phyloP scores from a whole-genome alignment of 164 flowering plant genomes.

The Macadamia integrifolia region DNA sequence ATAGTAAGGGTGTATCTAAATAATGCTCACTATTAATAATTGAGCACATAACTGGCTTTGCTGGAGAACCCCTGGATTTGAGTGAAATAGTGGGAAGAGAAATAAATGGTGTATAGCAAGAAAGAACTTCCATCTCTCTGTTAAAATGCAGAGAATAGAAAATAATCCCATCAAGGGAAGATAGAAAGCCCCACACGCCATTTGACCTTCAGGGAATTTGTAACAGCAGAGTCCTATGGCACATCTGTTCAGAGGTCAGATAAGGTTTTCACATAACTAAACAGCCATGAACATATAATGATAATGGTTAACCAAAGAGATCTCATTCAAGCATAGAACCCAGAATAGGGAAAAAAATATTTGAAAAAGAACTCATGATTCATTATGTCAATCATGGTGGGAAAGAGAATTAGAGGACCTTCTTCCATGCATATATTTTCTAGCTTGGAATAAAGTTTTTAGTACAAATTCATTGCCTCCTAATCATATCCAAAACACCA shows the following conservation, averaged over 20 bases:
- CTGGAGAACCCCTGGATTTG: constrained; percentile 7
- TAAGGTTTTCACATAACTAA: not conserved
- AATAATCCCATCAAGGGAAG: not conserved
- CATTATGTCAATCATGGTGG: too few relatives aligned
- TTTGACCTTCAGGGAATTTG: not conserved
- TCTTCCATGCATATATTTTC: too few relatives aligned
- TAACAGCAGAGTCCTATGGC: not conserved
- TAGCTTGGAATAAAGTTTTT: too few relatives aligned
- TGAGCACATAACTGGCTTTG: constrained; percentile 3
- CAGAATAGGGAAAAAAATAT: not conserved
- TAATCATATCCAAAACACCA: too few relatives aligned
- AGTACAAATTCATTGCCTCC: too few relatives aligned
- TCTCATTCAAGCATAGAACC: not conserved
- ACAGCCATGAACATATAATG: too few relatives aligned
- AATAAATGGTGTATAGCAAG: constrained; percentile 6
- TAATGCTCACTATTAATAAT: constrained; percentile 14
- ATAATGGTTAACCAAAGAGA: not conserved
- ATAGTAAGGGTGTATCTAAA: not conserved
- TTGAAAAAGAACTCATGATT: too few relatives aligned
- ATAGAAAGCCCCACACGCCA: not conserved
- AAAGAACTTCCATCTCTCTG: constrained; percentile 12
- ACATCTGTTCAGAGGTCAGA: not conserved
- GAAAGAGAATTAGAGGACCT: too few relatives aligned
- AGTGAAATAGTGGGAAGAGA: constrained; percentile 13
- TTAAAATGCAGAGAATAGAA: not conserved